Conservation (phyloP, 2,329 filamentous ascomycete genomes). For the Akanthomyces muscarius region DNA sequence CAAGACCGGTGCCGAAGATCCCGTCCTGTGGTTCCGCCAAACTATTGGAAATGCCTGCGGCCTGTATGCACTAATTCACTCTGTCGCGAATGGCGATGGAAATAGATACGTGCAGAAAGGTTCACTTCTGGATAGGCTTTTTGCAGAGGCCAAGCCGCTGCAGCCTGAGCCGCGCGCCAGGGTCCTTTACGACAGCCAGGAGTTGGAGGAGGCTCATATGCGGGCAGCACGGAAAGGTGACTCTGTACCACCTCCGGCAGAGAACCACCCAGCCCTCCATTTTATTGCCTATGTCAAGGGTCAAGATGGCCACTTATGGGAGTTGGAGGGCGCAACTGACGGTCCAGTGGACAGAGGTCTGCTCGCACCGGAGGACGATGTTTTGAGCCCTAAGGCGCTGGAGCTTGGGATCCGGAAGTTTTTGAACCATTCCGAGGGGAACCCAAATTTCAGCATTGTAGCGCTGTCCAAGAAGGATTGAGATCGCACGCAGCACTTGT, state of each 20-base stretch:
- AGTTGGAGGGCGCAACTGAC: conserved; percentile 71
- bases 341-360: conserved; percentile 66
- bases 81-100: conserved; percentile 64
- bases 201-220: conserved; percentile 69
- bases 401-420: conserved; percentile 50
- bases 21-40: conserved; percentile 79
- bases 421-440: conserved; percentile 35
- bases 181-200: conserved; percentile 65
- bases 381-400: conserved; percentile 64
- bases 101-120: conserved; percentile 48
- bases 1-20: conserved; percentile 43
- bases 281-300: conserved; percentile 78
- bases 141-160: conserved; percentile 59
- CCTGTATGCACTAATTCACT: conserved; percentile 72
- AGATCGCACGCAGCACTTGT: neutral
- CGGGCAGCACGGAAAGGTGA: conserved; percentile 65
- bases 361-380: conserved; percentile 54
- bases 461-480: conserved; percentile 28
- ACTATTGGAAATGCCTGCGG: conserved; percentile 82
- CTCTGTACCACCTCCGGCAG: conserved; percentile 58
- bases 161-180: conserved; percentile 59
- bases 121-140: conserved; percentile 54
- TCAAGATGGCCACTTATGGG: conserved; percentile 64
- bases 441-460: conserved; percentile 38
- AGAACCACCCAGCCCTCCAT: conserved; percentile 64